Evolutionary conservation across 2,329 filamentous ascomycete species (phyloP).

Genomic region (Cercospora sp.): DNA sequence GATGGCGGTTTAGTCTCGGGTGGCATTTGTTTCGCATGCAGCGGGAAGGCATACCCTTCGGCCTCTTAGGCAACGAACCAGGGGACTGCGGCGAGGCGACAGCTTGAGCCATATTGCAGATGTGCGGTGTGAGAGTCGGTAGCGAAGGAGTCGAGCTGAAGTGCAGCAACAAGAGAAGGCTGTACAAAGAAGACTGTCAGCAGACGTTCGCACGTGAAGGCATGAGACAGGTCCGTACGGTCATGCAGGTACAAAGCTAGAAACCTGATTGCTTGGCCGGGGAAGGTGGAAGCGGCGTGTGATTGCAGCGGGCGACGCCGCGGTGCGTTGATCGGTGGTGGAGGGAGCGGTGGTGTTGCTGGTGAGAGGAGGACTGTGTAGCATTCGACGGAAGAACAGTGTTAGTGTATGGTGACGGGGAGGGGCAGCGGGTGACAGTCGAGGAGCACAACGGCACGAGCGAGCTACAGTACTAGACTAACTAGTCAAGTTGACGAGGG

Average conservation of each 20-base stretch:
- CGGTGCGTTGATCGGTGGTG: neutral
- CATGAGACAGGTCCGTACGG: neutral
- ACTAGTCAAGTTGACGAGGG: neutral
- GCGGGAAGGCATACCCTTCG: slow-evolving; percentile 41
- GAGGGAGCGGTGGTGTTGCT: neutral
- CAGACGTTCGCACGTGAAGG: slow-evolving; percentile 9
- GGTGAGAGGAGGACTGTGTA: neutral
- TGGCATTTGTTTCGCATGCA: neutral
- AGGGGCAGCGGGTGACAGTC: neutral
- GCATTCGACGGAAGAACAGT: neutral
- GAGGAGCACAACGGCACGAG: neutral
- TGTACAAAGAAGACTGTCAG: neutral
- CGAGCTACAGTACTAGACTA: too few relatives aligned
- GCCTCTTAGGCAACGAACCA: slow-evolving; percentile 43
- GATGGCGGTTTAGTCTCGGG: slow-evolving; percentile 14
- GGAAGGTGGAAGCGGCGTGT: neutral
- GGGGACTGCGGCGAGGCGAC: slow-evolving; percentile 32
- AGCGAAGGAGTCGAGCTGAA: neutral
- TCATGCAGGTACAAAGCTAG: slow-evolving; percentile 12
- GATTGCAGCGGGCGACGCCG: neutral
- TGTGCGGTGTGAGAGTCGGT: neutral
- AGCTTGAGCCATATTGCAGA: slow-evolving; percentile 35
- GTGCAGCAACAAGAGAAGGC: neutral
- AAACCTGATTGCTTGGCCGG: neutral
- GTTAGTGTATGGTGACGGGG: neutral